phyloP scores from a whole-genome alignment of 768 basidiomycete species.

The Neoboletus magnificus region DNA sequence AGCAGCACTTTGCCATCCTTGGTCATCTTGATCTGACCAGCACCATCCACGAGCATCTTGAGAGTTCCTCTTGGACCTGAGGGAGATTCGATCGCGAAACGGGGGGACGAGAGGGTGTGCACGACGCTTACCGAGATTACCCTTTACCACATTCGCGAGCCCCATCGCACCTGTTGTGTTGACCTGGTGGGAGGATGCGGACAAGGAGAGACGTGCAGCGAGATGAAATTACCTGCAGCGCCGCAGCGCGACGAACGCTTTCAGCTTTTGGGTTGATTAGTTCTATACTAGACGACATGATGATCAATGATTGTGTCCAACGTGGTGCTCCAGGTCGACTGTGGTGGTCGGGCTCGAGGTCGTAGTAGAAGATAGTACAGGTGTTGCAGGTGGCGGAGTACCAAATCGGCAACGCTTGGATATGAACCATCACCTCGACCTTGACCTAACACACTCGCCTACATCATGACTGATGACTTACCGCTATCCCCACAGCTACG shows the following conservation, averaged over 20 bases:
- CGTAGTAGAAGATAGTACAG: constrained; percentile 2
- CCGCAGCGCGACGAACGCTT: constrained; percentile 85
- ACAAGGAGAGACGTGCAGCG: constrained; percentile 16
- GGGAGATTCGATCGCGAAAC: constrained; percentile 24
- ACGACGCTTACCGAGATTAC: constrained; percentile 78
- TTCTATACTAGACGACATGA: constrained; percentile 79
- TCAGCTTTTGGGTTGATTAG: constrained; percentile 97
- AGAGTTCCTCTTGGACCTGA: constrained; percentile 93
- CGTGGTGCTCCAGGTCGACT: constrained; percentile 18
- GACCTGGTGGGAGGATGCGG: constrained; percentile 50
- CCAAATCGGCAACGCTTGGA: constrained; percentile 29
- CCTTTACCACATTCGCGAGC: constrained; percentile 94
- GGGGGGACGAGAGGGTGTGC: constrained; percentile 11
- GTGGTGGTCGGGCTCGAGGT: constrained; percentile 12
- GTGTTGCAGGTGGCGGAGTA: constrained; percentile 28
- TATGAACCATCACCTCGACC: constrained; percentile 30
- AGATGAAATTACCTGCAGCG: constrained; percentile 68
- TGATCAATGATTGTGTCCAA: constrained; percentile 24
- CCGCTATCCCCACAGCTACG: constrained; percentile 30
- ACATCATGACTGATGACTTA: constrained; percentile 24
- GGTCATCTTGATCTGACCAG: constrained; percentile 99
- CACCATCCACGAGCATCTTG: constrained; percentile 99
- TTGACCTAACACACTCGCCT: constrained; percentile 26
- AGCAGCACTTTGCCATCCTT: constrained; percentile 98
- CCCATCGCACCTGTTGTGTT: constrained; percentile 95